Percentiles rank a stretch among this genome's conserved stretches.
phyloP scores from a whole-genome alignment of 257 asterid genomes.

The Przewalskia tangutica region DNA sequence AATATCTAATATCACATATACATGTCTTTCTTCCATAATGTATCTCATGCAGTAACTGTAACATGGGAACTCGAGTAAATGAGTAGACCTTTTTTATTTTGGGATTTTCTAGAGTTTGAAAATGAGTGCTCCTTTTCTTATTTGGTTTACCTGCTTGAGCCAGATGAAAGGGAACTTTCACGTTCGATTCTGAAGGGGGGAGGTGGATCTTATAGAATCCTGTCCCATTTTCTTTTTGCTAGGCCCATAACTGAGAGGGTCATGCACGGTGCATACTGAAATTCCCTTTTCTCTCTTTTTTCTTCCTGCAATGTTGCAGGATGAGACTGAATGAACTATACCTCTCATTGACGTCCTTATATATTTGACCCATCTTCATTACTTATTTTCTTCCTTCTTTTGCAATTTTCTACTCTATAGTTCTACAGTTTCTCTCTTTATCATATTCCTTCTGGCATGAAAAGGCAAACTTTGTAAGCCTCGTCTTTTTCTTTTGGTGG shows the following conservation, averaged over 20 bases:
- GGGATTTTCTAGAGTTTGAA: neutral
- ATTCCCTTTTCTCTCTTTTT: neutral
- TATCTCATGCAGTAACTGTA: no score
- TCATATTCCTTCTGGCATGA: neutral
- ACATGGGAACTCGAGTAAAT: neutral
- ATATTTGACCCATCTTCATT: neutral
- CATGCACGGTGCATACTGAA: neutral
- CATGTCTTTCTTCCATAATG: neutral
- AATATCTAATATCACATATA: neutral
- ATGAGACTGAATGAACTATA: neutral
- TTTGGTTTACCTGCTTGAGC: neutral
- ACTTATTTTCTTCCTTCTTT: neutral
- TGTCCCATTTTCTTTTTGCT: neutral
- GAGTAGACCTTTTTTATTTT: neutral
- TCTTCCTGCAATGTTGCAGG: neutral
- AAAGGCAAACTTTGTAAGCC: neutral
- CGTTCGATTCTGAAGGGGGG: neutral
- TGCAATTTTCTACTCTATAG: neutral
- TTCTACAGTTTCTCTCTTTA: no score
- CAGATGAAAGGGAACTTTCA: neutral
- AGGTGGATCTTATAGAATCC: neutral
- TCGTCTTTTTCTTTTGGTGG: neutral
- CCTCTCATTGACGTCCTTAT: neutral
- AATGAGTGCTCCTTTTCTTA: neutral
- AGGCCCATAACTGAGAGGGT: no score